These are phyloP conservation scores for Ceriops zippeliana DNA, from an alignment of 345 rosid species.

Conservation along the genomic window DNA sequence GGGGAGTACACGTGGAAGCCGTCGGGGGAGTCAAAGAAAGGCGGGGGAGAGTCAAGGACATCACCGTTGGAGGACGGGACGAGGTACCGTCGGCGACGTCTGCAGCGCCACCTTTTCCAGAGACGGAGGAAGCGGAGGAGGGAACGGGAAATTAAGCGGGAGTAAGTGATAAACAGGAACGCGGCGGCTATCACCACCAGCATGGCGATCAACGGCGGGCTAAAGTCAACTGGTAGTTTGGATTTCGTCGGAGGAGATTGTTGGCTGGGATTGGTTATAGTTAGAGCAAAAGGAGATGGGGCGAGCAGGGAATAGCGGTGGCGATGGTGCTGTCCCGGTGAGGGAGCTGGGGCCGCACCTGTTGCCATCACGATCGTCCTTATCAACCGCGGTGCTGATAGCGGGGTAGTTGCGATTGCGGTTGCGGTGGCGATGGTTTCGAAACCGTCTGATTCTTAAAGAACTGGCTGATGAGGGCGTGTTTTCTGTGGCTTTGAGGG, in stretches of 20 bases:
- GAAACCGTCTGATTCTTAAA: too few relatives aligned
- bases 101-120: conserved; percentile 24
- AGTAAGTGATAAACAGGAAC: conserved; percentile 67
- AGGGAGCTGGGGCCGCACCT: conserved; percentile 4
- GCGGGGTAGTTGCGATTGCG: neutral
- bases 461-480: too few relatives aligned
- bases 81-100: conserved; percentile 39
- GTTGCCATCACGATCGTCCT: neutral
- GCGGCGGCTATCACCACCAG: conserved; percentile 79
- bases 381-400: too few relatives aligned
- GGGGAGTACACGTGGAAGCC: conserved; percentile 51
- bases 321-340: conserved; percentile 11
- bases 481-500: neutral
- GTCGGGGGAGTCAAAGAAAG: conserved; percentile 37
- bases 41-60: conserved; percentile 52
- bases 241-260: conserved; percentile 20
- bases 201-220: conserved; percentile 93
- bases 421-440: neutral
- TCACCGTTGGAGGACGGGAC: conserved; percentile 45
- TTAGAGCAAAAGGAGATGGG: conserved; percentile 13
- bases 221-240: conserved; percentile 60
- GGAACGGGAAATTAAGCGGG: conserved; percentile 73
- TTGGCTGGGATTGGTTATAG: neutral
- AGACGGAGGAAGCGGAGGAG: conserved; percentile 44
- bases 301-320: conserved; percentile 11